Evolutionary conservation across 139 green algal genomes (phyloP).

Genomic region (Pleodorina starrii): DNA sequence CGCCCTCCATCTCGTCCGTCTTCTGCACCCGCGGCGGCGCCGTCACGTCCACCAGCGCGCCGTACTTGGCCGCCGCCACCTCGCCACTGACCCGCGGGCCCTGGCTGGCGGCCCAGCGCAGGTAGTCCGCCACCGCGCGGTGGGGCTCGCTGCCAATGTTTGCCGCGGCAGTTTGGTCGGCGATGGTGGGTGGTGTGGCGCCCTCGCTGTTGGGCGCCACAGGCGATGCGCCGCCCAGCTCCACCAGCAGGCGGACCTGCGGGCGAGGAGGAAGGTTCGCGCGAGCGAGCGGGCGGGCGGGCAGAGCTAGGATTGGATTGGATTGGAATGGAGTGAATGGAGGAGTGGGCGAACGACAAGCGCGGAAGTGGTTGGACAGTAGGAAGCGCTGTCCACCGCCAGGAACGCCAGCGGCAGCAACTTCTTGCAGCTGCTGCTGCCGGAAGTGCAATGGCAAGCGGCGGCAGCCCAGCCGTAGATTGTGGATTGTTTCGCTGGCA

Average conservation of each 20-base stretch:
- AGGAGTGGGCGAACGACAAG: too few species aligned
- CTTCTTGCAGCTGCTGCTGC: too few species aligned
- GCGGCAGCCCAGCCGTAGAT: too few species aligned
- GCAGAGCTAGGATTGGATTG: not conserved
- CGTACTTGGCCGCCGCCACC: constrained; percentile 18
- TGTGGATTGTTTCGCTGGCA: too few species aligned
- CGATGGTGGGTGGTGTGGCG: not conserved
- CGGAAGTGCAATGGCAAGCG: too few species aligned
- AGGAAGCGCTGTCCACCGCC: too few species aligned
- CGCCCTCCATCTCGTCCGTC: not conserved
- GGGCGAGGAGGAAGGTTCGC: not conserved
- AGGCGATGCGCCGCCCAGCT: not conserved
- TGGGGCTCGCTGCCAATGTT: too few species aligned
- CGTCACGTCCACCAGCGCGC: not conserved
- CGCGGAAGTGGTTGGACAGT: too few species aligned
- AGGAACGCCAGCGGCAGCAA: too few species aligned
- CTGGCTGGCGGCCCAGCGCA: constrained; percentile 11
- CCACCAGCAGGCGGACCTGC: constrained; percentile 24
- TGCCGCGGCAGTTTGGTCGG: not conserved
- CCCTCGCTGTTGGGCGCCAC: not conserved
- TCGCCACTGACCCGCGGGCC: not conserved
- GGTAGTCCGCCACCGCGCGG: not conserved
- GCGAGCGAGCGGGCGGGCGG: not conserved
- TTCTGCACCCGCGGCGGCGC: not conserved
- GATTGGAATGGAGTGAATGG: not conserved